Conservation (phyloP, 306 rosid species). For the Adenanthera pavonina region DNA sequence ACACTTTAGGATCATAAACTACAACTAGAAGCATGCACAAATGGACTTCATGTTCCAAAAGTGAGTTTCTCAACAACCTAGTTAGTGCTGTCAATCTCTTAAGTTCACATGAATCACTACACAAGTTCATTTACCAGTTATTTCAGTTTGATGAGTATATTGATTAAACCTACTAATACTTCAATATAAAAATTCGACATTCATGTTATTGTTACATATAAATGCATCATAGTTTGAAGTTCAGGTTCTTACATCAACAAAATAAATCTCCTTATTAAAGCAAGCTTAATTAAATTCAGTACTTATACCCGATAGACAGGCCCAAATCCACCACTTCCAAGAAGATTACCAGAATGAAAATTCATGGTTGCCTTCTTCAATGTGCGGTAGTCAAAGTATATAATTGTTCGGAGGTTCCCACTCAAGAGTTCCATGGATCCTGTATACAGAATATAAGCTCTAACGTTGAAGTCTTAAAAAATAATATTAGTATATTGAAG, state of each 20-base stretch:
- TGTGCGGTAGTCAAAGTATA: conserved; percentile 62
- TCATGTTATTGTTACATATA: background rate
- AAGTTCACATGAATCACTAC: background rate
- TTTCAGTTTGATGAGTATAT: background rate
- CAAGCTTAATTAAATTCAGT: conserved; percentile 32
- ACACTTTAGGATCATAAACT: conserved; percentile 28
- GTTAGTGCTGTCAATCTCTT: background rate
- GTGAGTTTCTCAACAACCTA: conserved; percentile 7
- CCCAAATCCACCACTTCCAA: conserved; percentile 97
- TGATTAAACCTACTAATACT: background rate
- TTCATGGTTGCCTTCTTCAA: conserved; percentile 79
- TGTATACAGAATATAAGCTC: conserved; percentile 37
- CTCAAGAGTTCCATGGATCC: conserved; percentile 62
- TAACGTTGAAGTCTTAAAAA: background rate
- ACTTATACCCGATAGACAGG: conserved; percentile 84
- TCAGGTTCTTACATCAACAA: background rate
- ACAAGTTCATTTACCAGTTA: background rate
- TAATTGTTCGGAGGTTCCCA: conserved; percentile 68
- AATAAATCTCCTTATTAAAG: conserved; percentile 8
- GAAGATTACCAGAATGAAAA: conserved; percentile 67
- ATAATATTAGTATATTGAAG: background rate
- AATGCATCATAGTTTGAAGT: background rate
- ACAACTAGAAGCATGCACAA: conserved; percentile 29
- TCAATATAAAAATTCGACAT: background rate
- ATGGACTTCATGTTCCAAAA: conserved; percentile 22